A percentile compares a stretch with the other conserved stretches of the same genome.
These are phyloP conservation scores for Eucalyptus regnans DNA, from an alignment of 345 rosid genomes.

Conservation along the genomic window DNA sequence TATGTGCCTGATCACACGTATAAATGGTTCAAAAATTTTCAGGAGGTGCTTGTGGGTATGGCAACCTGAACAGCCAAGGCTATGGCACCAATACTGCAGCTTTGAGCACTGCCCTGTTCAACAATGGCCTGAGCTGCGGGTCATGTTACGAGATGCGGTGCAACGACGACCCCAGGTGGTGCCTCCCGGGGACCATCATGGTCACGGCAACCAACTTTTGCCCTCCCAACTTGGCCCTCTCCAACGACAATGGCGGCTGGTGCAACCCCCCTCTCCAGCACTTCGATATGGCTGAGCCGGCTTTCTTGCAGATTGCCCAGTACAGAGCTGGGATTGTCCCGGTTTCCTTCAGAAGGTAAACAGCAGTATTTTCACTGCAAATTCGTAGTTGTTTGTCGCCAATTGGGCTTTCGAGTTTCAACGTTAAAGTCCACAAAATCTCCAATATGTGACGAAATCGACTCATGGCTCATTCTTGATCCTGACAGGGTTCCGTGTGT, in stretches of 20 bases:
- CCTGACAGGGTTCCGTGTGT: constrained; percentile 56
- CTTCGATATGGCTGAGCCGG: constrained; percentile 92
- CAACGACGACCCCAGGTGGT: constrained; percentile 52
- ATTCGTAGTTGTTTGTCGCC: background rate
- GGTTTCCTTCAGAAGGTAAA: constrained; percentile 69
- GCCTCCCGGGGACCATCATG: constrained; percentile 39
- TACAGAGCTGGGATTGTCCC: constrained; percentile 93
- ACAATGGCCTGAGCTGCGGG: constrained; percentile 66
- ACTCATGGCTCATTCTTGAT: background rate
- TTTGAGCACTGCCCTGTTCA: constrained; percentile 62
- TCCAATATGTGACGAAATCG: background rate
- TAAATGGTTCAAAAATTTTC: background rate
- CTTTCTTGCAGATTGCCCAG: constrained; percentile 84
- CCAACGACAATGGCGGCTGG: constrained; percentile 96
- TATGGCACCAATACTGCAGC: constrained; percentile 80
- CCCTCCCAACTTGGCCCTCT: constrained; percentile 66
- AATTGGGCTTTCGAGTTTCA: background rate
- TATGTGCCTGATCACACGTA: background rate
- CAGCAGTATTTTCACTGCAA: background rate
- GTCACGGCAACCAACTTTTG: constrained; percentile 84
- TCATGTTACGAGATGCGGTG: constrained; percentile 64
- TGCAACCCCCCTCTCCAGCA: constrained; percentile 96
- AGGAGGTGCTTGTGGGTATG: constrained; percentile 76
- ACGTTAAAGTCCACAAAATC: background rate
- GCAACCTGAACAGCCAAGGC: constrained; percentile 60